Conservation (phyloP, 2,329 filamentous ascomycete species). For the Uncinocarpus reesii region DNA sequence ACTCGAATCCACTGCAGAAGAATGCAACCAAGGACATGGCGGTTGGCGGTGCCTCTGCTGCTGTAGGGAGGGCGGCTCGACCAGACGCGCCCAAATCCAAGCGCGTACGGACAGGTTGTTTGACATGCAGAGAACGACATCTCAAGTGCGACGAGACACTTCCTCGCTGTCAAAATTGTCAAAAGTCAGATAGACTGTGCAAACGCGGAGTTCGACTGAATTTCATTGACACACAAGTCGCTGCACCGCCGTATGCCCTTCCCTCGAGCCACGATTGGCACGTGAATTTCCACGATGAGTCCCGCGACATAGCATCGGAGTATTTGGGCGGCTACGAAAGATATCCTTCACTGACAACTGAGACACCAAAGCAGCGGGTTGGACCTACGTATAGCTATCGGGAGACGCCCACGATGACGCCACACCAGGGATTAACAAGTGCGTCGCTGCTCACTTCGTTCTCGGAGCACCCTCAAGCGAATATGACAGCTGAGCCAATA, state of each 20-base stretch:
- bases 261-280: slow-evolving; percentile 54
- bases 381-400: slow-evolving; percentile 5
- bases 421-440: slow-evolving; percentile 23
- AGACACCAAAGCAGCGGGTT: slow-evolving; percentile 17
- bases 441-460: slow-evolving; percentile 40
- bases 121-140: slow-evolving; percentile 82
- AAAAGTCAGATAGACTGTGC: slow-evolving; percentile 75
- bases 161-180: slow-evolving; percentile 64
- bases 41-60: neutral
- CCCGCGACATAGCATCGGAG: slow-evolving; percentile 77
- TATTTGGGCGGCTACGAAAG: slow-evolving; percentile 68
- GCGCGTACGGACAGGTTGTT: slow-evolving; percentile 76
- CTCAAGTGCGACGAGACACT: slow-evolving; percentile 77
- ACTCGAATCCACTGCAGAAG: slow-evolving; percentile 9
- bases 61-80: slow-evolving; percentile 12
- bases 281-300: slow-evolving; percentile 81
- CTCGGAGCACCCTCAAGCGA: slow-evolving; percentile 33
- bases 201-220: slow-evolving; percentile 79
- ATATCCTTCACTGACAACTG: slow-evolving; percentile 52
- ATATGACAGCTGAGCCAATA: slow-evolving; percentile 22
- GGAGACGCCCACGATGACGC: slow-evolving; percentile 5
- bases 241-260: slow-evolving; percentile 52
- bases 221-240: slow-evolving; percentile 75
- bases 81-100: slow-evolving; percentile 52
- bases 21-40: slow-evolving; percentile 2